These are phyloP conservation scores for Gautieria morchelliformis DNA, from an alignment of 768 basidiomycete species.

Conservation along the genomic window DNA sequence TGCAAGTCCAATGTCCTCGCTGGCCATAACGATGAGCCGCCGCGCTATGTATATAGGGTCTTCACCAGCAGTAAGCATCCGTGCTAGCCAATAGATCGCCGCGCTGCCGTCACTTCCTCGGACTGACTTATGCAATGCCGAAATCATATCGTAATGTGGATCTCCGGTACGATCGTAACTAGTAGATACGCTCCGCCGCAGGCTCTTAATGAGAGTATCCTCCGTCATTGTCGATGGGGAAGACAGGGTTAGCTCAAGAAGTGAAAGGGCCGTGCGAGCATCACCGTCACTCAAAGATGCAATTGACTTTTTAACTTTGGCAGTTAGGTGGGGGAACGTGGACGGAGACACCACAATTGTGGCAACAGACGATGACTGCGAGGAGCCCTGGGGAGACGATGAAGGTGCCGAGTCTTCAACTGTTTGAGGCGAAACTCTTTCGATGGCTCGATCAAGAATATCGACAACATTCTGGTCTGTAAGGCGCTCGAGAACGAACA, in stretches of 20 bases:
- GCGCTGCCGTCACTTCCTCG: constrained; percentile 69
- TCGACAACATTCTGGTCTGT: constrained; percentile 48
- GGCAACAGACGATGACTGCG: constrained; percentile 1
- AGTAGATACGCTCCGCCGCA: constrained; percentile 54
- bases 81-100: constrained; percentile 82
- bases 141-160: constrained; percentile 72
- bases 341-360: constrained; percentile 10
- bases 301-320: constrained; percentile 38
- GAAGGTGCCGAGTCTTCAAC: constrained; percentile 4
- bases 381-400: constrained; percentile 5
- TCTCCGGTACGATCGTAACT: constrained; percentile 74
- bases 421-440: constrained; percentile 19
- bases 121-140: constrained; percentile 75
- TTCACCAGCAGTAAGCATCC: constrained; percentile 74
- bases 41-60: constrained; percentile 72
- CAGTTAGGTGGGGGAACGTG: constrained; percentile 32
- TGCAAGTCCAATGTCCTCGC: constrained; percentile 79
- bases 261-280: constrained; percentile 67
- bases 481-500: constrained; percentile 64
- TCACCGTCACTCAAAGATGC: constrained; percentile 54
- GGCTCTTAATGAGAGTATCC: constrained; percentile 39
- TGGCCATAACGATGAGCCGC: constrained; percentile 69
- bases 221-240: constrained; percentile 33
- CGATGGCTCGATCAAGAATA: constrained; percentile 49
- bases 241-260: constrained; percentile 60